phyloP scores from a whole-genome alignment of 2,329 filamentous ascomycete genomes.

The Colletotrichum chrysophilum region DNA sequence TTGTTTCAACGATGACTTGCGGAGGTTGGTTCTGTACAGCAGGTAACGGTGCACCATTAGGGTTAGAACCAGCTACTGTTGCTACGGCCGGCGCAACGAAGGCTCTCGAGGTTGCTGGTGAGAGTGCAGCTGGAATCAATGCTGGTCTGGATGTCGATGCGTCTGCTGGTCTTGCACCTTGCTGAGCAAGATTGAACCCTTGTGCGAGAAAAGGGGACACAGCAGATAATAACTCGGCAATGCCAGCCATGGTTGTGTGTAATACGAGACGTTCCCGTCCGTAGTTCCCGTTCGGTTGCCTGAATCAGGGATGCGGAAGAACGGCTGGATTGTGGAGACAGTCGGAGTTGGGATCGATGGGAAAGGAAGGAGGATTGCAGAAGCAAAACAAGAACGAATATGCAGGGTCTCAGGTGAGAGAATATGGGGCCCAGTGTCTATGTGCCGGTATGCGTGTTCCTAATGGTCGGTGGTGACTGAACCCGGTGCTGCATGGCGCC shows the following conservation, averaged over 20 bases:
- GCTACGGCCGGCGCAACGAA: background rate
- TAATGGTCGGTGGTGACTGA: background rate
- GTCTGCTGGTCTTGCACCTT: background rate
- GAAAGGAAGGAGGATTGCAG: background rate
- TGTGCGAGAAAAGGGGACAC: background rate
- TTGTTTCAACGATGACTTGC: conserved; percentile 6
- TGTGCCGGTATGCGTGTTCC: background rate
- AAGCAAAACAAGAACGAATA: background rate
- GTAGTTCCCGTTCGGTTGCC: background rate
- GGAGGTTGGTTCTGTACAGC: background rate
- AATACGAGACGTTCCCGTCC: background rate
- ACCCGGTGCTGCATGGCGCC: background rate
- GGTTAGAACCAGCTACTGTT: background rate
- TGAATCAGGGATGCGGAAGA: background rate
- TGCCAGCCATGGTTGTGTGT: background rate
- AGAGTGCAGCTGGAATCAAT: background rate
- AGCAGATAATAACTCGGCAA: background rate
- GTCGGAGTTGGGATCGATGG: background rate
- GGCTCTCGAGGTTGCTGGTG: background rate
- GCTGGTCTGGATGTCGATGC: background rate
- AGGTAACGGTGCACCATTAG: background rate
- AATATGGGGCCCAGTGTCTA: background rate
- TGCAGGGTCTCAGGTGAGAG: background rate
- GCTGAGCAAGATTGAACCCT: background rate
- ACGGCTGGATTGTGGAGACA: background rate